phyloP scores from a whole-genome alignment of 345 rosid species.

The Trapa bicornis region DNA sequence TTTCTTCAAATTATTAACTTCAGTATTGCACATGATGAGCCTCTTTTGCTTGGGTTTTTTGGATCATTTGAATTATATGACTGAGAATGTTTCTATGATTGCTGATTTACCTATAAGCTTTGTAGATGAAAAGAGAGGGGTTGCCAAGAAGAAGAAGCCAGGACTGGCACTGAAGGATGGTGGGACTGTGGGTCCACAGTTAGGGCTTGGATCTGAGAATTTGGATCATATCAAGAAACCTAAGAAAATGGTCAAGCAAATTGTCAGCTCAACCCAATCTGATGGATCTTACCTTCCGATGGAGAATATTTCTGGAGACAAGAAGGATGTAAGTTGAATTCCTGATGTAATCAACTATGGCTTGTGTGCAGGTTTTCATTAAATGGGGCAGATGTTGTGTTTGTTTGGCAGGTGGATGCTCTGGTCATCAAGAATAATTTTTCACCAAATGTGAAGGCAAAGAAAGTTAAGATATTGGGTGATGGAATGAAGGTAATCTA shows the following conservation, averaged over 20 bases:
- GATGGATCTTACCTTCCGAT: constrained; percentile 27
- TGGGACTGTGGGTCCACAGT: constrained; percentile 29
- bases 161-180: constrained; percentile 29
- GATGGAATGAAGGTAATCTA: constrained; percentile 59
- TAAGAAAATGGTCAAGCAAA: constrained; percentile 26
- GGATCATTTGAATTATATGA: neutral
- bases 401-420: constrained; percentile 48
- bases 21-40: neutral
- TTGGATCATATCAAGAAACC: constrained; percentile 46
- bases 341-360: neutral
- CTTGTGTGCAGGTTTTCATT: neutral
- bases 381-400: neutral
- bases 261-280: constrained; percentile 22
- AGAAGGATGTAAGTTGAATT: constrained; percentile 38
- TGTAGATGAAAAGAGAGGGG: constrained; percentile 61
- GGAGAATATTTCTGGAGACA: constrained; percentile 33
- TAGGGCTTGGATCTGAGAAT: constrained; percentile 29
- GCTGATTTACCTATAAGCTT: neutral
- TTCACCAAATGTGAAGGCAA: constrained; percentile 41
- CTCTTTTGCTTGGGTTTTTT: neutral
- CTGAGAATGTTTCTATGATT: neutral
- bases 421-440: constrained; percentile 29
- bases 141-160: constrained; percentile 58
- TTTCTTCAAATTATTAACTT: neutral
- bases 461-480: constrained; percentile 66